phyloP scores from a whole-genome alignment of 2,329 filamentous ascomycete species.

The Trichoderma harzianum region DNA sequence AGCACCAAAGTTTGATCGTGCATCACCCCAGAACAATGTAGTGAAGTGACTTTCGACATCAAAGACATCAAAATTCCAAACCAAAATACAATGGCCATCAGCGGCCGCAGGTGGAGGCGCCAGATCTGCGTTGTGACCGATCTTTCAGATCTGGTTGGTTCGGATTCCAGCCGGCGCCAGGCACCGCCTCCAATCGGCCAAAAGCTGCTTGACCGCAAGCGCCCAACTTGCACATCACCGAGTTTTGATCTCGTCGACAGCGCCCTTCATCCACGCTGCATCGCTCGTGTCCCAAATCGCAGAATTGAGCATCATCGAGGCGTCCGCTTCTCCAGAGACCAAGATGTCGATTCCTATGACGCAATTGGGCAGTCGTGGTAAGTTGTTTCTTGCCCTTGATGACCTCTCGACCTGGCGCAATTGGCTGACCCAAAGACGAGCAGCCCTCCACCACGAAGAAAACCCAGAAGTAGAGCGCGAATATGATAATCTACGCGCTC shows the following conservation, averaged over 20 bases:
- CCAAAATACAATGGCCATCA: neutral
- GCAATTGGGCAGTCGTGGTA: slow-evolving; percentile 41
- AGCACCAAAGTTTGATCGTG: neutral
- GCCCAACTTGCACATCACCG: neutral
- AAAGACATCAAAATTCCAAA: neutral
- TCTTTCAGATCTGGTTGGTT: slow-evolving; percentile 15
- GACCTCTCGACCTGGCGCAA: neutral
- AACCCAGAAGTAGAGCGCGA: slow-evolving; percentile 71
- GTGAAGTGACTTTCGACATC: neutral
- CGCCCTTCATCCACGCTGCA: neutral
- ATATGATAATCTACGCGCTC: slow-evolving; percentile 84
- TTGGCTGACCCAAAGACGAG: slow-evolving; percentile 10
- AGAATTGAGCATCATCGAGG: neutral
- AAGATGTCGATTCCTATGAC: slow-evolving; percentile 39
- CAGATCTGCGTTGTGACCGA: slow-evolving; percentile 5
- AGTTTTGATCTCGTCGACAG: neutral
- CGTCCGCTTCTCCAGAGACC: slow-evolving; percentile 14
- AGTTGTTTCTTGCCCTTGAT: slow-evolving; percentile 19
- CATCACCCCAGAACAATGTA: neutral
- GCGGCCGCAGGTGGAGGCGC: slow-evolving; percentile 1
- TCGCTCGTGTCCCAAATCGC: neutral
- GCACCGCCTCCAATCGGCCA: slow-evolving; percentile 1
- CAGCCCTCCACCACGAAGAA: slow-evolving; percentile 73
- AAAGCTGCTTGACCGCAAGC: neutral
- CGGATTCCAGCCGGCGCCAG: slow-evolving; percentile 13